These are phyloP conservation scores for Dactylorhiza incarnata DNA, from an alignment of 106 monocot species.

Conservation along the genomic window DNA sequence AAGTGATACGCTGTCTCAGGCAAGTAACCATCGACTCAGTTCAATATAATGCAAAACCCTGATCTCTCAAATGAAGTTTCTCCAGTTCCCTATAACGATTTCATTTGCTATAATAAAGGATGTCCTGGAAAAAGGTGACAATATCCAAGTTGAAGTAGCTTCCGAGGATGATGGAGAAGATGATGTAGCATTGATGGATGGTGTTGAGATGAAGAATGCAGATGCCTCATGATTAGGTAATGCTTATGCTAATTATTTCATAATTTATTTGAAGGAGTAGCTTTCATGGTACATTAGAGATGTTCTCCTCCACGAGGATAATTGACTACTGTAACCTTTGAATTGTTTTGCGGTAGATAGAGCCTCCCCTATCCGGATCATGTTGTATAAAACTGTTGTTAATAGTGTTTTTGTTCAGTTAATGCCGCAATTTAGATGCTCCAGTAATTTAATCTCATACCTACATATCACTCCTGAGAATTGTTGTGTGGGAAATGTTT, in stretches of 20 bases:
- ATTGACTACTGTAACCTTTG: background rate
- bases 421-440: background rate
- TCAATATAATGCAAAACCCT: background rate
- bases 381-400: background rate
- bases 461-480: background rate
- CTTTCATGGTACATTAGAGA: background rate
- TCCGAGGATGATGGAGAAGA: background rate
- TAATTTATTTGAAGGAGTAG: background rate
- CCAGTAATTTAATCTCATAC: background rate
- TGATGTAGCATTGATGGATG: background rate
- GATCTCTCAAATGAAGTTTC: background rate
- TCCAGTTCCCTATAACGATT: background rate
- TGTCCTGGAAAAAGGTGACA: background rate
- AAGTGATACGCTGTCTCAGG: background rate
- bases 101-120: background rate
- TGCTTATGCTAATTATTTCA: background rate
- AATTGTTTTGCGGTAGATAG: background rate
- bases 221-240: background rate
- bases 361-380: background rate
- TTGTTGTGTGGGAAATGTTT: too few relatives aligned
- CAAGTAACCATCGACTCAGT: background rate
- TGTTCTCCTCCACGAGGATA: background rate
- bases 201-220: background rate
- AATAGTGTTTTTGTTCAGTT: background rate
- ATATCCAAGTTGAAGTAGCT: background rate